Base-by-base conservation (phyloP, 176 grass and related monocot genomes). In the Carex parvula region DNA sequence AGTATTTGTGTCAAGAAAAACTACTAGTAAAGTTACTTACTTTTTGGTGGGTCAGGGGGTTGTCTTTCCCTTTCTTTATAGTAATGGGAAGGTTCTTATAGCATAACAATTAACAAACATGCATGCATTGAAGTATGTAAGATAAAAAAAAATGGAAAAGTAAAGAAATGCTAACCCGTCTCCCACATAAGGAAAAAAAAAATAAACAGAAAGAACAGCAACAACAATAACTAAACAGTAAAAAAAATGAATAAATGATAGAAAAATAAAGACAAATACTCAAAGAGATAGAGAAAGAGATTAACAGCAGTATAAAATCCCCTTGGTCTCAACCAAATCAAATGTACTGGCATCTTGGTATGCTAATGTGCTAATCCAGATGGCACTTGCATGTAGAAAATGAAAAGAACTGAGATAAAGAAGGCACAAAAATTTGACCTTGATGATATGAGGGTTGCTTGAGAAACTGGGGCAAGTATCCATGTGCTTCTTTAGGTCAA, bases 401-500 rank as follows among this genome's bases (percentile, higher is more conserved):
- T 60, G 52, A 73, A 84, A 24, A 44, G 52, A 84, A 59, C 70
- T 70, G 62, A 46, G 6, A 55, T 50, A 56, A 24, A 69, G 3
- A 83, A 57, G 33, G 29, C 71, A 81, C n/a, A 39, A 74, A 29
- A 6, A 22, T 44, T 20, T 26, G 15, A 98, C 95, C 83, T 98
- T 94, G 66, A 98, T 88, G 69, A 91, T 59, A 53, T 65, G 44
- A 63, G 90, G 89, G 81, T 94, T 91, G 77, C 89, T 94, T 83
- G 84, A 70, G 84, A 98, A 88, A 82, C 88, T 93, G 64, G 95
- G 15, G 44, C 90, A 94, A 74, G 95, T 88, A 81, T 98, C 90
- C 92, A 98, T 98, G 91, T 94, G 89, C 85, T 93, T 98, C 89
- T 98, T 98, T 54, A 98, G 92, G 87, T 98, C 95, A 63, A 98